Evolutionary conservation across 805 yeast species (phyloP).

Genomic region (Yamadazyma sp.): DNA sequence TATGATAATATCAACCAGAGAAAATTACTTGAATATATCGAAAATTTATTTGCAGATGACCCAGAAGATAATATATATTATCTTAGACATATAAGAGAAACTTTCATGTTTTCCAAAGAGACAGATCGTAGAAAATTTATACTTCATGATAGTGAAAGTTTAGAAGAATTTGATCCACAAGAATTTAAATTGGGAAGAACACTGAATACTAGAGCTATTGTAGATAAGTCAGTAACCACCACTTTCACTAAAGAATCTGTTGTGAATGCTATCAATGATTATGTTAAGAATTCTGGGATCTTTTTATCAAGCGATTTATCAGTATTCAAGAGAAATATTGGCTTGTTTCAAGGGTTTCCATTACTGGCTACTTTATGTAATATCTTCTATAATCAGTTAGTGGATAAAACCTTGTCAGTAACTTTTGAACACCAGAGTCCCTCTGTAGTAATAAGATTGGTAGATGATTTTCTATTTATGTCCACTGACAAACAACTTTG

Average conservation of each 20-base stretch:
- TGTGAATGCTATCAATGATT: slow-evolving; percentile 44
- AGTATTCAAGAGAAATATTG: slow-evolving; percentile 48
- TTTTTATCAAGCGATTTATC: slow-evolving; percentile 33
- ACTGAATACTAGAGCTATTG: slow-evolving; percentile 4
- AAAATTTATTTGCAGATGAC: slow-evolving; percentile 24
- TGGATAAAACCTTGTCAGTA: slow-evolving; percentile 33
- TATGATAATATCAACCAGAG: slow-evolving; percentile 66
- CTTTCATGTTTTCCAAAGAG: slow-evolving; percentile 6
- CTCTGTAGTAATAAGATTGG: slow-evolving; percentile 52
- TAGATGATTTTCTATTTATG: slow-evolving; percentile 82
- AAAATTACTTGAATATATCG: slow-evolving; percentile 34
- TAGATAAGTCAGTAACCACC: slow-evolving; percentile 24
- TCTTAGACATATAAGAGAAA: slow-evolving; percentile 18
- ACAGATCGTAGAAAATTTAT: slow-evolving; percentile 5
- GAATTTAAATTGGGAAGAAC: not conserved
- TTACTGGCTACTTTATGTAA: slow-evolving; percentile 76
- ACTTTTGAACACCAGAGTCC: slow-evolving; percentile 6
- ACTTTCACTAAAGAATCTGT: slow-evolving; percentile 44
- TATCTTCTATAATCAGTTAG: slow-evolving; percentile 61
- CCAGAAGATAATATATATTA: slow-evolving; percentile 16
- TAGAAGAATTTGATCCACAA: slow-evolving; percentile 9
- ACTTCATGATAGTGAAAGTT: slow-evolving; percentile 14
- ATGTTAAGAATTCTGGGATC: slow-evolving; percentile 51
- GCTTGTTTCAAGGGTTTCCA: slow-evolving; percentile 83
- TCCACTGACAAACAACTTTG: slow-evolving; percentile 38